A percentile compares a stretch with the other conserved stretches of the same genome.
Conservation (phyloP, 2,329 filamentous ascomycete species). For the Penicillium sp. region DNA sequence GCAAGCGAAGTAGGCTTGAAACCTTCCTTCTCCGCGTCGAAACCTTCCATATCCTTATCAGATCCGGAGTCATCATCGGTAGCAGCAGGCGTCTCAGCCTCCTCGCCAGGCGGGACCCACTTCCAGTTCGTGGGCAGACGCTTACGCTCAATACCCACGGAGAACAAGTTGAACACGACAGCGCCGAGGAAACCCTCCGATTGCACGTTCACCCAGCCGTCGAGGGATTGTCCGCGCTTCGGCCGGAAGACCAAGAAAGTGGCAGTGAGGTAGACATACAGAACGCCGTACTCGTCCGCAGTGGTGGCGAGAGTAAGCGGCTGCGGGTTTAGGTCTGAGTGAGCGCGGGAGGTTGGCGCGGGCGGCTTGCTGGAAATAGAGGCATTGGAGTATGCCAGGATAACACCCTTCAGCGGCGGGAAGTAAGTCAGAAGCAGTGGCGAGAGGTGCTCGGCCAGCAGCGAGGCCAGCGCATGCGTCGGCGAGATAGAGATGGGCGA, state of each 20-base stretch:
- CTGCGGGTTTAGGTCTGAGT: slow-evolving; percentile 34
- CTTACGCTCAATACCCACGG: slow-evolving; percentile 76
- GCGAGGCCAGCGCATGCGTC: slow-evolving; percentile 54
- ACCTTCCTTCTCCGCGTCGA: slow-evolving; percentile 41
- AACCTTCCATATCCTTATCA: slow-evolving; percentile 18
- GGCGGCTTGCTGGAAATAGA: slow-evolving; percentile 43
- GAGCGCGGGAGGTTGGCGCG: slow-evolving; percentile 33
- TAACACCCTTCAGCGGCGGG: slow-evolving; percentile 57
- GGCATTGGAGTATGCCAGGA: slow-evolving; percentile 54
- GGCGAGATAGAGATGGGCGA: slow-evolving; percentile 56
- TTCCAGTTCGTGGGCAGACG: slow-evolving; percentile 76
- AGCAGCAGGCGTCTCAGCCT: slow-evolving; percentile 21
- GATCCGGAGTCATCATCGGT: slow-evolving; percentile 31
- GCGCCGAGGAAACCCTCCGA: slow-evolving; percentile 86
- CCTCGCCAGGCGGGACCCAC: slow-evolving; percentile 65
- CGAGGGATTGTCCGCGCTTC: slow-evolving; percentile 67
- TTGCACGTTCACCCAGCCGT: slow-evolving; percentile 80
- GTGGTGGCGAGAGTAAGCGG: slow-evolving; percentile 44
- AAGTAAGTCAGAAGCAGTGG: slow-evolving; percentile 64
- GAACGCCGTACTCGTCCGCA: slow-evolving; percentile 79
- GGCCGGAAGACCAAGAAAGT: slow-evolving; percentile 84
- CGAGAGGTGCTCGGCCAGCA: slow-evolving; percentile 61
- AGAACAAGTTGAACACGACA: slow-evolving; percentile 88
- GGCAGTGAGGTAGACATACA: slow-evolving; percentile 83
- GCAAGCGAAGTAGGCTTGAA: slow-evolving; percentile 40